Evolutionary conservation across 257 asterid species (phyloP).

Genomic region (Solanum clarkiae): DNA sequence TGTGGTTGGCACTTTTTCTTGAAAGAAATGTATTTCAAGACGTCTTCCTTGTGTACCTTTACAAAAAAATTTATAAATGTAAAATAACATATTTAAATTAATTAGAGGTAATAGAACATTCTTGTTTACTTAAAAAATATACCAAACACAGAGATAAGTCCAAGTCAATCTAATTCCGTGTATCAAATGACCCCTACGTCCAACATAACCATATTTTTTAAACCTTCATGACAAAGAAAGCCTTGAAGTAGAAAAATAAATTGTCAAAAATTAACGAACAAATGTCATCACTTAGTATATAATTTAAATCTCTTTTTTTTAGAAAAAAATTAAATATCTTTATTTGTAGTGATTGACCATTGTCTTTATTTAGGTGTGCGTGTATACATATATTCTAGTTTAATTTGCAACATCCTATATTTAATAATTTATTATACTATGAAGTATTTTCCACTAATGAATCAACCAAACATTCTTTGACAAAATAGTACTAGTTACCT

Average conservation of each 20-base stretch:
- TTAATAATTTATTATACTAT: not conserved
- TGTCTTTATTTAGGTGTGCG: not conserved
- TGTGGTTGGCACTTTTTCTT: not conserved
- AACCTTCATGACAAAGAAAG: not conserved
- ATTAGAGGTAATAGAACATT: conserved; percentile 1
- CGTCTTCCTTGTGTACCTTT: not conserved
- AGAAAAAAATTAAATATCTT: not conserved
- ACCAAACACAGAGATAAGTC: not conserved
- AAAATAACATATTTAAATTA: not conserved
- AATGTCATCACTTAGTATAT: not conserved
- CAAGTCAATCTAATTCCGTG: not conserved
- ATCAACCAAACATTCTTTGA: not conserved
- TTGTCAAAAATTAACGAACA: not conserved
- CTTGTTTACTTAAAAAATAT: not conserved
- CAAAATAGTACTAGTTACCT: not conserved
- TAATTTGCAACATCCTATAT: not conserved
- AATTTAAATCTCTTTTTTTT: not conserved
- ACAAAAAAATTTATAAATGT: not conserved
- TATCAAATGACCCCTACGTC: not conserved
- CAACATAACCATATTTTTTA: not conserved
- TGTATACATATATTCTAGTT: not conserved
- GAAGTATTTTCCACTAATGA: not conserved
- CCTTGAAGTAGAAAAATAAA: not conserved
- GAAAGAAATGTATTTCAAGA: not conserved
- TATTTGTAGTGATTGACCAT: not conserved